phyloP scores from a whole-genome alignment of 306 rosid species.

The Prunus campanulata region DNA sequence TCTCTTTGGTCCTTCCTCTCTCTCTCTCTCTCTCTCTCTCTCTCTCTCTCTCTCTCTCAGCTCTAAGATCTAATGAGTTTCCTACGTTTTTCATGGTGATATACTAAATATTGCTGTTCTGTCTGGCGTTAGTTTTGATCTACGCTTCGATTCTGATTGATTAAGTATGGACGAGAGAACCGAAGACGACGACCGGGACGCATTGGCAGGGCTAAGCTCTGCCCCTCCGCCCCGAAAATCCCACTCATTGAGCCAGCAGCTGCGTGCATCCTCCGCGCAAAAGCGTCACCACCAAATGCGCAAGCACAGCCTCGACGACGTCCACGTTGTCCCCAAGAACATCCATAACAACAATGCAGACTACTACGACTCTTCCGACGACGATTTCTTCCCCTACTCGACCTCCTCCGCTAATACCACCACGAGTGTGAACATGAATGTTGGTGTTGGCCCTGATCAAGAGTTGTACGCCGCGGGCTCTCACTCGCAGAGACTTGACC shows the following conservation, averaged over 20 bases:
- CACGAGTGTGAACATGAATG: conserved; percentile 19
- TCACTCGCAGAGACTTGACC: conserved; percentile 38
- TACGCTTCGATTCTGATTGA: background rate
- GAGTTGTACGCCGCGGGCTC: conserved; percentile 4
- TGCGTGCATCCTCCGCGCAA: conserved; percentile 41
- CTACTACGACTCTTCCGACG: conserved; percentile 55
- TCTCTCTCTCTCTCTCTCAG: too few relatives aligned
- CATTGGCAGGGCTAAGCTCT: conserved; percentile 46
- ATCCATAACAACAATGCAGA: conserved; percentile 11
- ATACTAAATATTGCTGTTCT: background rate
- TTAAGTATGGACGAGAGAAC: conserved; percentile 50
- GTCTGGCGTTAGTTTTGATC: too few relatives aligned
- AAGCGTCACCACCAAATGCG: conserved; percentile 56
- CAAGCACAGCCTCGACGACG: conserved; percentile 88
- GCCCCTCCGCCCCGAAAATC: conserved; percentile 72
- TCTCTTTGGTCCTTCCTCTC: too few relatives aligned
- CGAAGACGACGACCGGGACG: conserved; percentile 72
- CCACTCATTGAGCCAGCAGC: conserved; percentile 90
- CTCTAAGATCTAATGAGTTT: background rate
- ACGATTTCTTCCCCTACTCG: conserved; percentile 63
- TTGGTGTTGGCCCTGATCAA: background rate
- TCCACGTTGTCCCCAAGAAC: conserved; percentile 33
- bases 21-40: too few relatives aligned
- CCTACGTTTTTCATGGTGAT: background rate
- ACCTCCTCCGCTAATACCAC: conserved; percentile 38